These are phyloP conservation scores for Calycina herbarum DNA, from an alignment of 2,329 filamentous ascomycete species.

Conservation along the genomic window DNA sequence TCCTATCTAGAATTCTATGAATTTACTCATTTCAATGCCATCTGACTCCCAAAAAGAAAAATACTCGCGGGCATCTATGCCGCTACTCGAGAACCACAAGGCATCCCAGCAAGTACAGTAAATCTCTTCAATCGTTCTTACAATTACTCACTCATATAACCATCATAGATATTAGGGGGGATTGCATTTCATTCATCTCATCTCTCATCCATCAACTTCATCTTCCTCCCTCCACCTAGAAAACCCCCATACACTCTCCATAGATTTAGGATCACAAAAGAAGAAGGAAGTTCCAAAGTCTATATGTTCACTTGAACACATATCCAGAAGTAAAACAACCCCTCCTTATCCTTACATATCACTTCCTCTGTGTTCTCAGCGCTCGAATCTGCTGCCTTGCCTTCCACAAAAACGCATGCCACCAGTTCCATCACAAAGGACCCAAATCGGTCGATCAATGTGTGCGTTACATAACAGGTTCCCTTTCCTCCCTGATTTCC, in stretches of 20 bases:
- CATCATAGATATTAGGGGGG: slow-evolving; percentile 10
- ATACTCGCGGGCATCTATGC: neutral
- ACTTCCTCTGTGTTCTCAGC: neutral
- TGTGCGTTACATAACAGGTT: slow-evolving; percentile 16
- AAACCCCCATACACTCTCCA: slow-evolving; percentile 27
- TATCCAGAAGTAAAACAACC: slow-evolving; percentile 15
- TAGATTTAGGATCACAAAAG: slow-evolving; percentile 6
- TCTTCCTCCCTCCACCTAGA: slow-evolving; percentile 3
- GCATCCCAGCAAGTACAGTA: too few species aligned
- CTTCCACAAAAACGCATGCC: slow-evolving; percentile 6
- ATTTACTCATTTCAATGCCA: too few species aligned
- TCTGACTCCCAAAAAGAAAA: too few species aligned
- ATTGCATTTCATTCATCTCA: slow-evolving; percentile 27
- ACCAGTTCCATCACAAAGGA: slow-evolving; percentile 22
- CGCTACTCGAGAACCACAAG: too few species aligned
- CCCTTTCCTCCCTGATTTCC: slow-evolving; percentile 10
- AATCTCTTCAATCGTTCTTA: neutral
- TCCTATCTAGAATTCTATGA: too few species aligned
- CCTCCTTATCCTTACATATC: slow-evolving; percentile 15
- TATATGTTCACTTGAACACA: slow-evolving; percentile 23
- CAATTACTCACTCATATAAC: neutral
- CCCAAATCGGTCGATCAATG: slow-evolving; percentile 27
- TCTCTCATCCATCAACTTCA: slow-evolving; percentile 16
- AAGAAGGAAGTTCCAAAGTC: neutral
- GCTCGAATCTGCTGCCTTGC: slow-evolving; percentile 13